Evolutionary conservation across 2,329 filamentous ascomycete genomes (phyloP).

Genomic region (Clarireedia monteithiana): DNA sequence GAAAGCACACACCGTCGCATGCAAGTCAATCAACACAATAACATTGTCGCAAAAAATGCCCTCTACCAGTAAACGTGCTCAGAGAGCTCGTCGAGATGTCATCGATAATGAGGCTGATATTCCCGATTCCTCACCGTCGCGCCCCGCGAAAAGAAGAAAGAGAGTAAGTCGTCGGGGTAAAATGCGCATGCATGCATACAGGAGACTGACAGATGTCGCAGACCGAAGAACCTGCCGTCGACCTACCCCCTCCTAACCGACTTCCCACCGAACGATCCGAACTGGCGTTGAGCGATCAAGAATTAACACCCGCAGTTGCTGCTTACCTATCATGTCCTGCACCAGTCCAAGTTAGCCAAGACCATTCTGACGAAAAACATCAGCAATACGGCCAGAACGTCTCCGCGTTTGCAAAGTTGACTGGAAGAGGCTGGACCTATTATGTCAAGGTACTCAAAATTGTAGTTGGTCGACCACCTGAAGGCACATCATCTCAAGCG

Average conservation of each 20-base stretch:
- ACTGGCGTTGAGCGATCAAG: constrained; percentile 35
- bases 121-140: constrained; percentile 46
- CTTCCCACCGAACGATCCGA: constrained; percentile 35
- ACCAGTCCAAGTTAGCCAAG: constrained; percentile 50
- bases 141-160: constrained; percentile 57
- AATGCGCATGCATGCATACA: constrained; percentile 1
- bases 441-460: constrained; percentile 70
- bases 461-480: constrained; percentile 66
- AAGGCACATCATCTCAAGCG: constrained; percentile 32
- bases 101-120: constrained; percentile 23
- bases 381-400: constrained; percentile 49
- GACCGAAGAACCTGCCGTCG: constrained; percentile 30
- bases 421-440: constrained; percentile 76
- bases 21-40: constrained; percentile 4
- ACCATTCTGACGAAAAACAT: constrained; percentile 56
- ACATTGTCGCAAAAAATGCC: constrained; percentile 26
- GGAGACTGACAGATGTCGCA: constrained; percentile 22
- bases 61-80: constrained; percentile 33
- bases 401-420: constrained; percentile 74
- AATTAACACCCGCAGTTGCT: constrained; percentile 31
- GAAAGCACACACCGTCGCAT: constrained; percentile 1
- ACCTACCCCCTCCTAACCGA: constrained; percentile 14
- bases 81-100: constrained; percentile 31
- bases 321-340: constrained; percentile 27
- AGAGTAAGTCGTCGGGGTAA: constrained; percentile 36